Evolutionary conservation across 257 asterid genomes (phyloP).

Genomic region (Hygrophila difformis): DNA sequence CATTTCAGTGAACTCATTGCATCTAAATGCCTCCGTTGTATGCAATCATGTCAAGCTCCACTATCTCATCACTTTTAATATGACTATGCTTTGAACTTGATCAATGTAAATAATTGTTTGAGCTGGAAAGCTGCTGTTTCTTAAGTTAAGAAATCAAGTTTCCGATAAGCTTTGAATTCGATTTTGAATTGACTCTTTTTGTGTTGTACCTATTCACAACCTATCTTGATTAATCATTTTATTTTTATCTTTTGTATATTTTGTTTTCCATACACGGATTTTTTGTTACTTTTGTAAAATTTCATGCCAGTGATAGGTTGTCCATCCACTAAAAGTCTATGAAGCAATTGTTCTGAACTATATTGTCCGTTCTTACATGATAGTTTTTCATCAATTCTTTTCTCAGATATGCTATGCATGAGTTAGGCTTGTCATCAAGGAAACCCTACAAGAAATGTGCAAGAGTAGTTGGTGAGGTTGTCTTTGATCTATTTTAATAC

Average conservation of each 20-base stretch:
- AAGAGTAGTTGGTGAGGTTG: slow-evolving; percentile 98
- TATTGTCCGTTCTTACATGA: slow-evolving; percentile 13
- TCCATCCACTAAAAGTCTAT: neutral
- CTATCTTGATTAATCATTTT: neutral
- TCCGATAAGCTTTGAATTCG: neutral
- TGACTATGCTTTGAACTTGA: no score
- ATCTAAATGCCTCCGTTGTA: no score
- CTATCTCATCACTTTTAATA: no score
- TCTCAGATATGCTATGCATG: slow-evolving; percentile 92
- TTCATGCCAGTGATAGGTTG: neutral
- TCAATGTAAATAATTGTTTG: no score
- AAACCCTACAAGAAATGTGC: slow-evolving; percentile 95
- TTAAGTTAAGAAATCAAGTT: no score
- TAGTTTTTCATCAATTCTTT: neutral
- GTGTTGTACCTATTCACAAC: neutral
- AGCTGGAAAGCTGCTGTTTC: no score
- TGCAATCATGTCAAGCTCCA: slow-evolving; percentile 2
- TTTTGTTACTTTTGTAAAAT: neutral
- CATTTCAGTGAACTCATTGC: neutral
- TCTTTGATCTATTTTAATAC: slow-evolving; percentile 16
- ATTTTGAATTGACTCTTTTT: neutral
- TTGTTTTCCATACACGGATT: neutral
- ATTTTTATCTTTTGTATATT: neutral
- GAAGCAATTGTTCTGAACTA: neutral
- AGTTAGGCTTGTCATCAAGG: slow-evolving; percentile 86